Evolutionary conservation across 169 alveolate genomes (phyloP).

Genomic region (Plasmodium yoelii): DNA sequence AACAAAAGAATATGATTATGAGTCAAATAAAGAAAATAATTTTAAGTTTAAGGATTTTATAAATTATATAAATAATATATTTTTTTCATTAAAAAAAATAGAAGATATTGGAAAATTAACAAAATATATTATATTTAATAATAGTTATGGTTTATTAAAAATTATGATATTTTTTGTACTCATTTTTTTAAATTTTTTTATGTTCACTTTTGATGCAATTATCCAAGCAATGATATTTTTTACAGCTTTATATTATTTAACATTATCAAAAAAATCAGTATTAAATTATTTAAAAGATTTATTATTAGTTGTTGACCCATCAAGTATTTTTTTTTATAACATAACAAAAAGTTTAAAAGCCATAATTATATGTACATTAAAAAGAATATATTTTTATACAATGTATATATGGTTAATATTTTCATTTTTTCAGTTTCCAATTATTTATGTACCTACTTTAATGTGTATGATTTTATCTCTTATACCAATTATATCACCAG

Average conservation of each 20-base stretch:
- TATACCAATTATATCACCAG: slow-evolving; percentile 79
- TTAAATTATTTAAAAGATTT: slow-evolving; percentile 77
- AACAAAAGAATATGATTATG: neutral
- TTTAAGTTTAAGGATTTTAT: slow-evolving; percentile 46
- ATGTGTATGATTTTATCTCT: slow-evolving; percentile 76
- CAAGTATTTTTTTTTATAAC: slow-evolving; percentile 73
- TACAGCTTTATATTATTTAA: slow-evolving; percentile 80
- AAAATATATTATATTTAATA: slow-evolving; percentile 39
- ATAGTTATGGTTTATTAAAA: slow-evolving; percentile 78
- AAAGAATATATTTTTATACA: slow-evolving; percentile 75
- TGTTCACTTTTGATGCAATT: slow-evolving; percentile 79
- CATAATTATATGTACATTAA: slow-evolving; percentile 77
- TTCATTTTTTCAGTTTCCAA: slow-evolving; percentile 79
- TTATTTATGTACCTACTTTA: slow-evolving; percentile 82
- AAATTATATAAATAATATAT: slow-evolving; percentile 41
- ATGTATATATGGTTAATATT: slow-evolving; percentile 79
- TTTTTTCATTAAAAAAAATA: slow-evolving; percentile 64
- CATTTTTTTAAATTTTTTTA: slow-evolving; percentile 72
- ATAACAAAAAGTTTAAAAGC: slow-evolving; percentile 76
- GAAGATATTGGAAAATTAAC: slow-evolving; percentile 68
- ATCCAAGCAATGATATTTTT: slow-evolving; percentile 77
- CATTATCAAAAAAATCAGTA: slow-evolving; percentile 66
- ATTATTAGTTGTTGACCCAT: slow-evolving; percentile 81
- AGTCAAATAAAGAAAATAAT: slow-evolving; percentile 12
- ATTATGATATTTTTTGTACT: slow-evolving; percentile 68